Percentiles rank a stretch among this genome's conserved stretches.
Conservation (phyloP, 1,284 basidiomycete genomes). For the Malassezia vespertilionis region DNA sequence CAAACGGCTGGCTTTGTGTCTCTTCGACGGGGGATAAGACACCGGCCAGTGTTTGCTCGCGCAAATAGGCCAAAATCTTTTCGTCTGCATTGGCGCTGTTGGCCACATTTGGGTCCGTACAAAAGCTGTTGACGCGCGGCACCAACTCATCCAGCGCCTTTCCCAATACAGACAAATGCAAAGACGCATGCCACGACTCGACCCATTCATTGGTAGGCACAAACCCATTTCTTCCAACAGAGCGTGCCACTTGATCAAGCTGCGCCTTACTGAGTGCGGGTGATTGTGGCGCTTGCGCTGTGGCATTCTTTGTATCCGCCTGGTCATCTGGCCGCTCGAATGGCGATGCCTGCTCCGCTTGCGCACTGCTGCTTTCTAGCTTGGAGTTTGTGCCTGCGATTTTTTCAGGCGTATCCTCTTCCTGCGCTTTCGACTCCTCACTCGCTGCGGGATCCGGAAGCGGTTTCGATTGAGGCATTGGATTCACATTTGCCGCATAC, state of each 20-base stretch:
- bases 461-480: not conserved
- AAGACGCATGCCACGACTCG: slow-evolving; percentile 22
- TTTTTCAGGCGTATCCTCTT: not conserved
- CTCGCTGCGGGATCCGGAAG: not conserved
- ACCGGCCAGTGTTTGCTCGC: slow-evolving; percentile 22
- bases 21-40: not conserved
- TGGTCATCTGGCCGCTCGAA: too few species aligned
- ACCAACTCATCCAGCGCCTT: slow-evolving; percentile 24
- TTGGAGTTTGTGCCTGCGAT: not conserved
- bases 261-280: not conserved
- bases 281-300: slow-evolving; percentile 8
- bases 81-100: slow-evolving; percentile 24
- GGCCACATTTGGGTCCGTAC: slow-evolving; percentile 17
- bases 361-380: not conserved
- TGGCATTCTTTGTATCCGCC: not conserved
- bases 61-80: slow-evolving; percentile 29
- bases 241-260: slow-evolving; percentile 16
- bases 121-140: slow-evolving; percentile 30
- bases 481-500: not conserved
- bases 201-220: slow-evolving; percentile 37
- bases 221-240: slow-evolving; percentile 36
- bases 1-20: slow-evolving; percentile 19
- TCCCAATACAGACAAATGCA: slow-evolving; percentile 24
- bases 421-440: not conserved
- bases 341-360: not conserved